Percentiles rank a stretch among this genome's conserved stretches.
These are phyloP conservation scores for Beauveria brongniartii DNA, from an alignment of 2,329 filamentous ascomycete genomes.

Conservation along the genomic window DNA sequence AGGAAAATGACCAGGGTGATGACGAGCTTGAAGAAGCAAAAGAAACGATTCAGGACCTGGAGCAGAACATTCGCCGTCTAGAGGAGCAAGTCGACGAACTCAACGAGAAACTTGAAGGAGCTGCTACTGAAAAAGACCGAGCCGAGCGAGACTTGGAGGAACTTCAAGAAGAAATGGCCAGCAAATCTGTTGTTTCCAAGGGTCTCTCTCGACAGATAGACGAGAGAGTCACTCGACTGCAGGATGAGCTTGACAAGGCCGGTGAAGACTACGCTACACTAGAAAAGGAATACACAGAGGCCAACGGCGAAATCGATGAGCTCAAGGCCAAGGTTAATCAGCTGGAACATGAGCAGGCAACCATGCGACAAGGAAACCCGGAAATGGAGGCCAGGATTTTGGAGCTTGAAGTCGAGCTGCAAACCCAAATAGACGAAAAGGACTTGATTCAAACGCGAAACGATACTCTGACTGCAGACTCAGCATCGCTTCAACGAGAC, in stretches of 20 bases:
- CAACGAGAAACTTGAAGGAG: constrained; percentile 46
- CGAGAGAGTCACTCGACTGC: constrained; percentile 58
- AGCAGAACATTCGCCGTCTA: constrained; percentile 44
- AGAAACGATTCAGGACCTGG: constrained; percentile 51
- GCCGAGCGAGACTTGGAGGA: constrained; percentile 55
- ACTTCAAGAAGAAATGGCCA: constrained; percentile 67
- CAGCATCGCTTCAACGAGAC: constrained; percentile 57
- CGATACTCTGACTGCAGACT: constrained; percentile 58
- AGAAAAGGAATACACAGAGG: constrained; percentile 41
- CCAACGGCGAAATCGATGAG: constrained; percentile 37
- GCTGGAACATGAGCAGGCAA: constrained; percentile 22
- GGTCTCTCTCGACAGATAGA: constrained; percentile 68
- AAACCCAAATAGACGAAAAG: constrained; percentile 55
- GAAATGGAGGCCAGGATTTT: constrained; percentile 37
- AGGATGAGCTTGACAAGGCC: constrained; percentile 54
- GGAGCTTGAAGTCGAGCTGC: constrained; percentile 50
- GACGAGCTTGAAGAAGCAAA: constrained; percentile 48
- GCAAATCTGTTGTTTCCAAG: constrained; percentile 71
- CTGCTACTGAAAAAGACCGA: constrained; percentile 44
- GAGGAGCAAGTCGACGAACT: constrained; percentile 47
- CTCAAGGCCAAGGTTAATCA: constrained; percentile 37
- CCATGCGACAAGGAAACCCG: constrained; percentile 23
- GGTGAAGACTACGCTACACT: constrained; percentile 41
- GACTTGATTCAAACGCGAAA: constrained; percentile 61
- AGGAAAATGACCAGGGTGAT: constrained; percentile 44